These are phyloP conservation scores for Colletotrichum paranaense DNA, from an alignment of 2,329 filamentous ascomycete species.

Conservation along the genomic window DNA sequence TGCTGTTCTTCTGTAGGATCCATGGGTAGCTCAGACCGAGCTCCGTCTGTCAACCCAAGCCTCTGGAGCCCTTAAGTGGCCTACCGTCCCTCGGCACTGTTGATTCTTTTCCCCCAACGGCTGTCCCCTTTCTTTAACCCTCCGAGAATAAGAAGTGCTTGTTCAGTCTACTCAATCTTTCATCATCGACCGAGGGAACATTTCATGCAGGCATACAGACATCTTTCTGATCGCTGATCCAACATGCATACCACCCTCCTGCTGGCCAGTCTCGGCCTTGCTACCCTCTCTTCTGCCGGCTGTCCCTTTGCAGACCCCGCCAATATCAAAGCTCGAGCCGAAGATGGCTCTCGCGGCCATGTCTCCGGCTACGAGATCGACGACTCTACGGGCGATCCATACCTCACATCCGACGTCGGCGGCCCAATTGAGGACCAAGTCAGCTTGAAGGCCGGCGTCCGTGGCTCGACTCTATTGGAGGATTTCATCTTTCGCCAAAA, in stretches of 20 bases:
- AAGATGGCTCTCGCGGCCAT: conserved; percentile 44
- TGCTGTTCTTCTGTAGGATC: not conserved
- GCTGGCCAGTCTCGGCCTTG: conserved; percentile 41
- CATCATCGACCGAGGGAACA: not conserved
- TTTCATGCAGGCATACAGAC: not conserved
- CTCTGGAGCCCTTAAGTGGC: conserved; percentile 24
- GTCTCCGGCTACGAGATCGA: conserved; percentile 56
- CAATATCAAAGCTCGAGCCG: conserved; percentile 23
- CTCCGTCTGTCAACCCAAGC: not conserved
- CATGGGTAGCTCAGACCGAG: not conserved
- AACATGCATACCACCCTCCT: conserved; percentile 29
- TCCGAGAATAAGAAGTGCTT: not conserved
- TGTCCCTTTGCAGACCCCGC: conserved; percentile 48
- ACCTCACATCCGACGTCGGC: conserved; percentile 74
- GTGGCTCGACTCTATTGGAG: conserved; percentile 76
- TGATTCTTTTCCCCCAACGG: not conserved
- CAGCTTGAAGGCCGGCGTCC: conserved; percentile 73
- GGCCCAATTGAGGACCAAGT: conserved; percentile 75
- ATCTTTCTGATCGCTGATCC: not conserved
- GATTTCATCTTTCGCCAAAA: conserved; percentile 81
- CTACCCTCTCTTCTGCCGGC: conserved; percentile 35
- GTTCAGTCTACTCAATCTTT: not conserved
- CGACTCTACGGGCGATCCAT: conserved; percentile 59
- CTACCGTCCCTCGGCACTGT: not conserved
- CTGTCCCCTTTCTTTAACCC: not conserved